Percentiles rank a stretch among this genome's conserved stretches.
Evolutionary conservation across 2,329 filamentous ascomycete genomes (phyloP).

Genomic region (Fusarium sp.): DNA sequence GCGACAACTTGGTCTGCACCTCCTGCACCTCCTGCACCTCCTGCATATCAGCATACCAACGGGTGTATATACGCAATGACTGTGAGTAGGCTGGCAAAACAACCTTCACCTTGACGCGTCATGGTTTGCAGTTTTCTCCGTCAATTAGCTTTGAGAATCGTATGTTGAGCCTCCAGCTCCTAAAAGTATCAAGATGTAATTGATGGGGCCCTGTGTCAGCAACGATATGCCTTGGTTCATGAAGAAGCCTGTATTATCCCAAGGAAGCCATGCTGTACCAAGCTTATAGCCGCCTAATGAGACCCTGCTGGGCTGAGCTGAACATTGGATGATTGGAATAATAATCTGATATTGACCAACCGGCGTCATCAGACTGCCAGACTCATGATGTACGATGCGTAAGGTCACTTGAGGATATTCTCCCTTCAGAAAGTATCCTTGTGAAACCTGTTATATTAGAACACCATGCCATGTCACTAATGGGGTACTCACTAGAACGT

Average conservation of each 20-base stretch:
- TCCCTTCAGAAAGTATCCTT: background rate
- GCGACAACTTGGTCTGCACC: no score
- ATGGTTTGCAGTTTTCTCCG: no score
- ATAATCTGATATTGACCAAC: background rate
- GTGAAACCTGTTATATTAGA: background rate
- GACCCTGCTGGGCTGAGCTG: background rate
- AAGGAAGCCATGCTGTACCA: background rate
- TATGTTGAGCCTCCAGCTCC: no score
- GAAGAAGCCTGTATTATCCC: background rate
- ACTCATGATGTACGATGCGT: background rate
- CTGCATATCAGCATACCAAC: no score
- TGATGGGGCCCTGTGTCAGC: background rate
- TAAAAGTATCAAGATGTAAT: conserved; percentile 2
- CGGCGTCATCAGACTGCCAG: background rate
- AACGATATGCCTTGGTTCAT: background rate
- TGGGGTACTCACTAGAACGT: background rate
- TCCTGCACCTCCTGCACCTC: no score
- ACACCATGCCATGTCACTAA: background rate
- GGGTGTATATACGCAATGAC: no score
- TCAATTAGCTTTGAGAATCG: no score
- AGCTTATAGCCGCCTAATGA: background rate
- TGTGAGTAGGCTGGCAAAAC: no score
- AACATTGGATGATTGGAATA: background rate
- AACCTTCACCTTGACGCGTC: no score
- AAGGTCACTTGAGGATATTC: background rate